Conservation (phyloP, 2,329 filamentous ascomycete species). For the Colletotrichum agaves region DNA sequence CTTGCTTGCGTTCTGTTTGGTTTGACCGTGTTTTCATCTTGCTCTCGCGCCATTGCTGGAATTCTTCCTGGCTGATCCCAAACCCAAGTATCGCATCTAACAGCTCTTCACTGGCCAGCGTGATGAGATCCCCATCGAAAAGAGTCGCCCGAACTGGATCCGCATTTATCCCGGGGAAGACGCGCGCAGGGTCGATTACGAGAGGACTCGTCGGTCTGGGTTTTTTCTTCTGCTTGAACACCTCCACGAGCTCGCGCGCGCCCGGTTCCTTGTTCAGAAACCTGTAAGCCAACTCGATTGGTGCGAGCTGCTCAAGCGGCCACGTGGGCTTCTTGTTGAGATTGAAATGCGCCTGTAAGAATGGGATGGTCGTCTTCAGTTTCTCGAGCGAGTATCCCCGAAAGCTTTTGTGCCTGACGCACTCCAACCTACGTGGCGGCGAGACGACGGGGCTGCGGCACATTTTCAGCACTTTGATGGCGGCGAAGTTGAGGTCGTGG, state of each 20-base stretch:
- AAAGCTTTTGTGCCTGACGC: not conserved
- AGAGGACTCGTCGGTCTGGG: not conserved
- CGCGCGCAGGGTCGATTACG: not conserved
- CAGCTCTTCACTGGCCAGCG: too few relatives aligned
- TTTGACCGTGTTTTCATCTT: too few relatives aligned
- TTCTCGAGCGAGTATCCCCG: not conserved
- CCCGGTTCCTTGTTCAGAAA: not conserved
- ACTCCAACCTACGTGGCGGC: not conserved
- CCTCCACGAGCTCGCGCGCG: not conserved
- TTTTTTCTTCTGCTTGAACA: not conserved
- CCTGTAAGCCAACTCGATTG: not conserved
- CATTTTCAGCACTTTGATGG: not conserved
- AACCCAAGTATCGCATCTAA: not conserved
- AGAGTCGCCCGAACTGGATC: not conserved
- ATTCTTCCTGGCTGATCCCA: not conserved
- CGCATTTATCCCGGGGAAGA: not conserved
- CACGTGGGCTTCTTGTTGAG: not conserved
- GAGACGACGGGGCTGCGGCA: not conserved
- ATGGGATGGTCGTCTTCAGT: not conserved
- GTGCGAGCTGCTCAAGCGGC: not conserved
- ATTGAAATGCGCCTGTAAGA: not conserved
- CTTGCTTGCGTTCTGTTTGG: too few relatives aligned
- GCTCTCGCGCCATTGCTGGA: too few relatives aligned
- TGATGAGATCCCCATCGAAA: too few relatives aligned
- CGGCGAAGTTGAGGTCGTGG: not conserved